Base-by-base conservation (phyloP, 2,329 filamentous ascomycete species). In the Fusarium sp. region DNA sequence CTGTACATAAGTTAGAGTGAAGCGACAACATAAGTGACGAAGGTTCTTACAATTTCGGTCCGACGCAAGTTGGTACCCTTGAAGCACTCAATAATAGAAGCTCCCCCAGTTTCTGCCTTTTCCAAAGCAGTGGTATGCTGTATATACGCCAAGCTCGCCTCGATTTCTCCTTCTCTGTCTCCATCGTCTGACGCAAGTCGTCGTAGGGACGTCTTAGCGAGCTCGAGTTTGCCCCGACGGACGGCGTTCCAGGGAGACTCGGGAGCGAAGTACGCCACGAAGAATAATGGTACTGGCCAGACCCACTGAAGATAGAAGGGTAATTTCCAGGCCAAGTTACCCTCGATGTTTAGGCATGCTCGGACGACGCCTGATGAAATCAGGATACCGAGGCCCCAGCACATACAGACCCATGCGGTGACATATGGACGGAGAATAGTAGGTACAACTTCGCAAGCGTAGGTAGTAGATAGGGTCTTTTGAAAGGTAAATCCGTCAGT, bases 361-460 rank as follows among this genome's bases (percentile, higher is more conserved):
- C 81, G 79, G 10, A 85, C 77, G 3, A 86, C 82, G 0, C 81
- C 82, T 3, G 82, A 80, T 1, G 81, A 81, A n/a, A 86, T 78
- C 23, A 85, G 74, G 59, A 85, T 83, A 4, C 84, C 85, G 4
- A 83, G 78, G 2, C 81, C 81, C 80, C 83, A 86, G 63, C 83
- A 86, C 73, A 86, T 79, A 46, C 85, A 86, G 37, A 83, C 80
- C 63, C 83, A 84, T 0, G 80, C 81, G 0, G 83, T 85, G 2
- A 86, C 78, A 32, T 85, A 85, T 5, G 79, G 76, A 11, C 84
- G 78, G 1, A 85, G 79, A 1, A 80, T 60, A 2, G 77, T 73
- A 2, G 84, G 80, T 35, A 78, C 79, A 9, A 81, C 71, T 61
- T 86, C 84, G 2, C 82, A 83, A 0, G 85, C 85, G 67, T 88